These are phyloP conservation scores for Boletus patriciae DNA, from an alignment of 768 basidiomycete species.

Conservation along the genomic window DNA sequence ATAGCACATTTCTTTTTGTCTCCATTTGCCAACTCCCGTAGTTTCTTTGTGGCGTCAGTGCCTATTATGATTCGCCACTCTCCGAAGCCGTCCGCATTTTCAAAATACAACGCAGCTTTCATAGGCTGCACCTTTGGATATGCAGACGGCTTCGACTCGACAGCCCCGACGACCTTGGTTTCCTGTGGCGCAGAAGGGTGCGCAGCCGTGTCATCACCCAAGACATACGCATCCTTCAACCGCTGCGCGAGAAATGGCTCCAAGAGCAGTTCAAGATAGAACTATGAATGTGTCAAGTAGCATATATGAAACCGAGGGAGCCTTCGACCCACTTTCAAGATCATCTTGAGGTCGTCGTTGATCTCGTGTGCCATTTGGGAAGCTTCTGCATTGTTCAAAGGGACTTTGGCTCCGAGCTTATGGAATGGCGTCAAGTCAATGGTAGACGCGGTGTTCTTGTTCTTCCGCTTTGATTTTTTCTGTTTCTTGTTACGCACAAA, in stretches of 20 bases:
- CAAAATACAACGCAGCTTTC: constrained; percentile 61
- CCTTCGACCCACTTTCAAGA: constrained; percentile 29
- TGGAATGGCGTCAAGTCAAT: constrained; percentile 34
- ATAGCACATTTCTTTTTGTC: constrained; percentile 50
- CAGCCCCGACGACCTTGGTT: not conserved
- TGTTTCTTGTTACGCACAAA: constrained; percentile 26
- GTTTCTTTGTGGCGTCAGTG: constrained; percentile 46
- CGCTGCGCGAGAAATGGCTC: constrained; percentile 13
- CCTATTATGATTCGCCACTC: constrained; percentile 63
- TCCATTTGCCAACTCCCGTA: constrained; percentile 47
- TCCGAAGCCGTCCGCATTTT: constrained; percentile 59
- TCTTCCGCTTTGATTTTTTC: constrained; percentile 26
- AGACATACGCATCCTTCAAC: constrained; percentile 12
- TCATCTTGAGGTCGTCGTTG: constrained; percentile 23
- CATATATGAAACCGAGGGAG: no score
- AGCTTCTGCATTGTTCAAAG: constrained; percentile 25
- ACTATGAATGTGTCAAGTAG: constrained; percentile 17
- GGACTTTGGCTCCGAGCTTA: constrained; percentile 29
- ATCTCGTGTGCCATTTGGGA: constrained; percentile 15
- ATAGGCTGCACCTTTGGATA: constrained; percentile 54
- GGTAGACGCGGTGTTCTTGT: constrained; percentile 4
- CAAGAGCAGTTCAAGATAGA: constrained; percentile 25
- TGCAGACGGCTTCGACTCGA: constrained; percentile 25
- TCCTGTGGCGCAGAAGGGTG: not conserved
- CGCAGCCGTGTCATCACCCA: not conserved